Evolutionary conservation across 1,284 basidiomycete genomes (phyloP), one percentile per base, ranked within the genome.

Genomic region (Microbotryum violaceum): DNA sequence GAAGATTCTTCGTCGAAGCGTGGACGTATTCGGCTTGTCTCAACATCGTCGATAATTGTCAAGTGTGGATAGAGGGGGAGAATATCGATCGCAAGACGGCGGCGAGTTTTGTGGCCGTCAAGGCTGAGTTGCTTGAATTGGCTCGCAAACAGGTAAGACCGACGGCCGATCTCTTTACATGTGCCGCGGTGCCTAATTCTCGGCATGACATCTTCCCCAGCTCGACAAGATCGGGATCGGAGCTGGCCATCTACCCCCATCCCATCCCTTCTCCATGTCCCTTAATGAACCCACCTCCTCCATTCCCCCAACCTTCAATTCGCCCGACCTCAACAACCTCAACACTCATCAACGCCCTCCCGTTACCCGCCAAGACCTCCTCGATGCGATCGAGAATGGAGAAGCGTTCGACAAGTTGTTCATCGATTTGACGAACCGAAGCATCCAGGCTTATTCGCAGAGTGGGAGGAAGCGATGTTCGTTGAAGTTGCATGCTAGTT

Each of bases 1-100:
- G 89, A 1, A 77, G 78, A 23, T 83, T 85, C 71, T 96, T 96
- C 72, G 80, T 97, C 47, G 90, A 97, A 74, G 87, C 88, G 0
- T 98, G 96, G 94, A 88, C 84, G 25, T 97, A 91, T 75, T 91
- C 89, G 12, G 91, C 91, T 1, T 86, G 91, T 25, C 79, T 94
- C 58, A 91, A 88, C 70, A 85, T 88, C 49, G 85, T 94, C 16
- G 85, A 90, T 21, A 85, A 87, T 70, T 91, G 87, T 70, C 88
- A 92, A 70, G 77, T 78, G 5, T 93, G 90, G 89, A 81, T 84
- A 74, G 85, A 78, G 74, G 86, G 82, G 29, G 83, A 63, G 70
- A 69, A 44, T 68, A 59, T 71, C 29, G 70, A 65, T 51, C 37
- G 53, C 29, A 50, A 49, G 16, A 45, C 60, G 2, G 46, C 57